Base-by-base conservation (phyloP, 257 asterid species). In the Capsicum pubescens region DNA sequence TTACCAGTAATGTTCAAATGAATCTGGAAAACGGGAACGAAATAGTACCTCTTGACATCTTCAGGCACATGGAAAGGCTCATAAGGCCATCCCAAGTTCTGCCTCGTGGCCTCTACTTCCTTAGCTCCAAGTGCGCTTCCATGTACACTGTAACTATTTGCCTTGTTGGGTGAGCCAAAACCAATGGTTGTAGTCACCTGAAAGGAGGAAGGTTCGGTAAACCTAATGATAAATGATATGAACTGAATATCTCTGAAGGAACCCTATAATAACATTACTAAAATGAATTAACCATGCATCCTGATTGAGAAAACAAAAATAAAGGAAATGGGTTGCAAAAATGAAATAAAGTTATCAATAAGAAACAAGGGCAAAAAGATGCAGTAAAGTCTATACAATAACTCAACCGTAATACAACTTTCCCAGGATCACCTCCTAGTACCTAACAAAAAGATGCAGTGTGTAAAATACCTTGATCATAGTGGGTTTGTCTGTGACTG, bases 101-200 rank as follows among this genome's bases (percentile, higher is more conserved):
- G 85, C 84, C 99, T 91, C n/a, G 99, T 96, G 87, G 99, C 99
- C 63, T 96, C 98, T 48, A 96, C 99, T 90, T 96, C 99, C 92
- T 93, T 93, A 86, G 95, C 90, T 70, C 97, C 97, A 91, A 93
- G 87, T 54, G 97, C 97, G 85, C 88, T 83, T 87, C 97, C 97
- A 84, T 93, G 97, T 82, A 92, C 97, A 89, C 97, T 93, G 91
- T 93, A 92, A 35, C 93, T 89, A 90, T 93, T 93, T 68, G 97
- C 89, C 89, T 93, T 93, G 89, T 93, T 93, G 57, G 97, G 97
- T 32, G 97, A 92, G 56, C 97, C 97, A 85, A 83, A 93, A 12
- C 97, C 97, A 35, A 93, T 93, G 84, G 97, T 93, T 35, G 97
- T 93, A 26, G 97, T 93, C 83, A 93, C 92, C 97, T 93, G 84